These are phyloP conservation scores for Circinella umbellata DNA, from an alignment of 371 early-diverging fungal species.

Conservation along the genomic window DNA sequence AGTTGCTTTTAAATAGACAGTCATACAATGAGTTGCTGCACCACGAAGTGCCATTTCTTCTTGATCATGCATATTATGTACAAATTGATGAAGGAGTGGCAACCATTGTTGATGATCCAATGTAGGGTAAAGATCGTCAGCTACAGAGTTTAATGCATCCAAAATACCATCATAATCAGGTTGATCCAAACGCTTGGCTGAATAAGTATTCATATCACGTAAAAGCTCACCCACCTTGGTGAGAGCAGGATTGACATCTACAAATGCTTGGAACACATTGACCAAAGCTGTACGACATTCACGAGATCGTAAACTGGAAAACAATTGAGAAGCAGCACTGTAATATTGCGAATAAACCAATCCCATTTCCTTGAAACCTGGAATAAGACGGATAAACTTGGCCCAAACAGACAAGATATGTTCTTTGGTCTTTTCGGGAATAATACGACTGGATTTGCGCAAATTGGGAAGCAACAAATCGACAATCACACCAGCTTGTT, in stretches of 20 bases:
- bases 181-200: conserved; percentile 78
- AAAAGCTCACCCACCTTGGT: conserved; percentile 60
- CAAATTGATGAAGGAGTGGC: conserved; percentile 88
- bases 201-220: conserved; percentile 79
- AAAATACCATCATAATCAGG: conserved; percentile 88
- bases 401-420: conserved; percentile 83
- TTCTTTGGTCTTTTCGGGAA: conserved; percentile 84
- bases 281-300: conserved; percentile 67
- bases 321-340: conserved; percentile 61
- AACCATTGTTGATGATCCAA: conserved; percentile 82
- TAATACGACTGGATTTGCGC: conserved; percentile 66
- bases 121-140: conserved; percentile 62
- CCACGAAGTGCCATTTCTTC: conserved; percentile 91
- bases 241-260: conserved; percentile 63
- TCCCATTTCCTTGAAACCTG: conserved; percentile 50
- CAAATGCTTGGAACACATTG: conserved; percentile 67
- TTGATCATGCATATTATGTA: conserved; percentile 77
- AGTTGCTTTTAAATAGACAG: conserved; percentile 62
- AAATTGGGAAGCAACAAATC: conserved; percentile 86
- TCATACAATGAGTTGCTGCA: conserved; percentile 76
- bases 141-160: conserved; percentile 75
- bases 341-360: conserved; percentile 62
- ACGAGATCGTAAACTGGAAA: conserved; percentile 58
- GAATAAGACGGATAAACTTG: conserved; percentile 65
- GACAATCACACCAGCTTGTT: conserved; percentile 70